Conservation (phyloP, 305 asterid species). For the Fraxinus albicans region DNA sequence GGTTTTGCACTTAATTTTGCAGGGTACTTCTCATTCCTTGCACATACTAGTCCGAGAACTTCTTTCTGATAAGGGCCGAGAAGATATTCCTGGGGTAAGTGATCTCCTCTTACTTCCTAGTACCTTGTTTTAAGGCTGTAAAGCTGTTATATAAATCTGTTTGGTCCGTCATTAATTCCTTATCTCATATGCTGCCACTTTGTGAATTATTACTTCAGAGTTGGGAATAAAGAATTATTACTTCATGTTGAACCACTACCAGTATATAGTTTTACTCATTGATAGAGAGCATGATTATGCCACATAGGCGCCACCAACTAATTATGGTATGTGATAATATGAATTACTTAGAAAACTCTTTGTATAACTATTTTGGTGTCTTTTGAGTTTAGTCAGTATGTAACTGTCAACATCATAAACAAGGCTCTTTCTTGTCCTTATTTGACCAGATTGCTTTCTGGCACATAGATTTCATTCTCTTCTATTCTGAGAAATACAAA, state of each 20-base stretch:
- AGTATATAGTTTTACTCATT: background rate
- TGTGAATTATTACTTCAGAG: conserved; percentile 1
- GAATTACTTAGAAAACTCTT: conserved; percentile 7
- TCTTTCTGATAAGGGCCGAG: conserved; percentile 67
- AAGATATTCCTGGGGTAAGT: conserved; percentile 83
- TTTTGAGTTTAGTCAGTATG: background rate
- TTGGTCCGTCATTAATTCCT: conserved; percentile 5
- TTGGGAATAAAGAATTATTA: background rate
- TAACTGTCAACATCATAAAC: background rate
- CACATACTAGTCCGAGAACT: conserved; percentile 54
- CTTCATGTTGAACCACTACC: conserved; percentile 1
- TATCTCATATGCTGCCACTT: conserved; percentile 3
- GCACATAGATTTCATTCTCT: conserved; percentile 8
- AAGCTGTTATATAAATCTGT: background rate
- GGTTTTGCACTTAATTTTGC: conserved; percentile 29
- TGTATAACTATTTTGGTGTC: background rate
- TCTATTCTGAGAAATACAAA: conserved; percentile 24
- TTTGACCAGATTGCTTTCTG: conserved; percentile 2
- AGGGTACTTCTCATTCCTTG: conserved; percentile 58
- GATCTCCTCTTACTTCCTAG: conserved; percentile 5
- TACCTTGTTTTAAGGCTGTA: conserved; percentile 1
- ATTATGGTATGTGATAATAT: background rate
- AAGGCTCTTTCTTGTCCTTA: conserved; percentile 5
- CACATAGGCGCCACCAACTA: background rate
- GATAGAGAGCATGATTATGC: background rate